phyloP scores from a whole-genome alignment of 1,284 basidiomycete genomes.

The Ceratobasidium sp. region DNA sequence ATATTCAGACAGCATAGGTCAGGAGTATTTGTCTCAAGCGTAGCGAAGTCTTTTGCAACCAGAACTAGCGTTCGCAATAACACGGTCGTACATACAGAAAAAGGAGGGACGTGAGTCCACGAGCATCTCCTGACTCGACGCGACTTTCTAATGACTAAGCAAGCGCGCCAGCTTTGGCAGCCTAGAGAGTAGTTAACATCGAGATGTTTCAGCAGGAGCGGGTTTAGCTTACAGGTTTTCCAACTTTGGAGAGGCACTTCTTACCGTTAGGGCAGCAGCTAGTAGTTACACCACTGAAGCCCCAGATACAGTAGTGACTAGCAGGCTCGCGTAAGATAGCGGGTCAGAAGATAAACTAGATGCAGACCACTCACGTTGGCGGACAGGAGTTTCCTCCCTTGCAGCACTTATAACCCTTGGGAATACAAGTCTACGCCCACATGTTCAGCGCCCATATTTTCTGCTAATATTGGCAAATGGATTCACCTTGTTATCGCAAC shows the following conservation, averaged over 20 bases:
- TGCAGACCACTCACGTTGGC: neutral
- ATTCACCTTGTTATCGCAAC: neutral
- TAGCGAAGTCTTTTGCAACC: too few relatives aligned
- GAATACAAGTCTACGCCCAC: neutral
- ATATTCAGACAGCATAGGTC: too few relatives aligned
- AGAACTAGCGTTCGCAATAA: too few relatives aligned
- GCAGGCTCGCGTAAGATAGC: neutral
- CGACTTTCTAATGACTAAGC: neutral
- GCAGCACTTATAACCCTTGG: constrained; percentile 17
- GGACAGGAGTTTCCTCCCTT: neutral
- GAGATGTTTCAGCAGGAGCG: too few relatives aligned
- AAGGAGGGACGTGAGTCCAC: too few relatives aligned
- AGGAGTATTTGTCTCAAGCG: too few relatives aligned
- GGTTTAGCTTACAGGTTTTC: neutral
- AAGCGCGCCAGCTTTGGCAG: neutral
- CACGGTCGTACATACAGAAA: too few relatives aligned
- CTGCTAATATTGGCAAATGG: neutral
- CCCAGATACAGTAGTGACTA: neutral
- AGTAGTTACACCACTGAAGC: neutral
- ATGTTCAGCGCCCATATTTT: neutral
- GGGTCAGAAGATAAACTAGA: neutral
- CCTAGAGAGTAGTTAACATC: too few relatives aligned
- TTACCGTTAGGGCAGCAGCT: neutral
- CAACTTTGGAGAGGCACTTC: neutral
- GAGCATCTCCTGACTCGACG: too few relatives aligned